Conservation (phyloP, 768 basidiomycete species). For the Termitomyces sp. region DNA sequence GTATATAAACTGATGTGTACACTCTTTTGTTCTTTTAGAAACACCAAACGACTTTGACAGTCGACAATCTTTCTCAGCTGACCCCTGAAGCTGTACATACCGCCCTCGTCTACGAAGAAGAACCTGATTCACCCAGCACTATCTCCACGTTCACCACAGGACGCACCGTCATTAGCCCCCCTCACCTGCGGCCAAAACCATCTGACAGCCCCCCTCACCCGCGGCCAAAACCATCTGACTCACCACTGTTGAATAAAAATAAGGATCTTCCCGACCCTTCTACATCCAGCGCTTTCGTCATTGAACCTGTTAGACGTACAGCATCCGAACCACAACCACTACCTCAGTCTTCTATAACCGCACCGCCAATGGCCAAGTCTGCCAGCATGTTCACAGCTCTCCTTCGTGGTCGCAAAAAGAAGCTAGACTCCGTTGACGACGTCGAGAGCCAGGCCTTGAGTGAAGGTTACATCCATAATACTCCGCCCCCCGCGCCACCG, state of each 20-base stretch:
- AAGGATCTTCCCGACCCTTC: constrained; percentile 14
- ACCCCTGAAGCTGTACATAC: constrained; percentile 33
- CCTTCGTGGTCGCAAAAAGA: constrained; percentile 36
- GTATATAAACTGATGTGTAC: constrained; percentile 6
- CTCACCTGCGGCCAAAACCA: neutral
- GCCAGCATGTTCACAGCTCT: constrained; percentile 27
- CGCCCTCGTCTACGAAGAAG: constrained; percentile 22
- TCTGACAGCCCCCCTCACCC: constrained; percentile 5
- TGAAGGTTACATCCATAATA: constrained; percentile 18
- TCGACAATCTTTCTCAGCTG: constrained; percentile 38
- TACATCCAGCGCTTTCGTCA: constrained; percentile 11
- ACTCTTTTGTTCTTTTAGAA: constrained; percentile 22
- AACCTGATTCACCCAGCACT: constrained; percentile 18
- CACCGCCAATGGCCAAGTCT: constrained; percentile 21
- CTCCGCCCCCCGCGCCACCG: constrained; percentile 43
- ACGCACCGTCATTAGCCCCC: constrained; percentile 1
- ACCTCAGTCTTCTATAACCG: constrained; percentile 13
- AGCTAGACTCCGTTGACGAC: constrained; percentile 18
- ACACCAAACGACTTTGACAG: constrained; percentile 39
- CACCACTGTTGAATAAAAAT: constrained; percentile 9
- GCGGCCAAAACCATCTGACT: constrained; percentile 1
- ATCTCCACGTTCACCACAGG: constrained; percentile 10
- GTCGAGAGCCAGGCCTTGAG: constrained; percentile 12
- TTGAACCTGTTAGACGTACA: constrained; percentile 23
- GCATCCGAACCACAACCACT: constrained; percentile 26